These are phyloP conservation scores for Cyclotella sp. DNA, from an alignment of 108 stramenopile genomes.

Conservation along the genomic window DNA sequence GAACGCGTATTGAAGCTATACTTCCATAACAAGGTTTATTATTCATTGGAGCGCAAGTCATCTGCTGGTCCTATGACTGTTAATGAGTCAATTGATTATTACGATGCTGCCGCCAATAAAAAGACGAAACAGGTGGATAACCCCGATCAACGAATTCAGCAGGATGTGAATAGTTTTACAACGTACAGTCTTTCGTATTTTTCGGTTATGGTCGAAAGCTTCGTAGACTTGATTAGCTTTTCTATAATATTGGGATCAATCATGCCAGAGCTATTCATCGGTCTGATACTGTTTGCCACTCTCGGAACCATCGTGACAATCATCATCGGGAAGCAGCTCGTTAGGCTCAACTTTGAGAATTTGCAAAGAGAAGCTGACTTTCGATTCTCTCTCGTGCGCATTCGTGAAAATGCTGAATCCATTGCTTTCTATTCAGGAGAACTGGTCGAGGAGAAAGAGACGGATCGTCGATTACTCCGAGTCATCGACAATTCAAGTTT, in stretches of 20 bases:
- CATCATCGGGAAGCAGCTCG: constrained; percentile 52
- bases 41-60: constrained; percentile 52
- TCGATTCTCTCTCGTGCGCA: constrained; percentile 69
- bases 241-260: constrained; percentile 68
- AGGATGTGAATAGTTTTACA: constrained; percentile 75
- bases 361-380: constrained; percentile 73
- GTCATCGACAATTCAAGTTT: constrained; percentile 62
- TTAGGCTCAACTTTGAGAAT: constrained; percentile 68
- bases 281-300: constrained; percentile 63
- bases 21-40: constrained; percentile 66
- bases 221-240: constrained; percentile 70
- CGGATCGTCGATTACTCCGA: constrained; percentile 51
- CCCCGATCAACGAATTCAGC: constrained; percentile 80
- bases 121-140: constrained; percentile 60
- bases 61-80: no score
- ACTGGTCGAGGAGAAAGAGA: constrained; percentile 60
- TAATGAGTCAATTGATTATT: constrained; percentile 4
- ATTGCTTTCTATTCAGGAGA: constrained; percentile 83
- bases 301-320: constrained; percentile 57
- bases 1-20: constrained; percentile 59
- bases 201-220: constrained; percentile 65
- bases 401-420: constrained; percentile 80
- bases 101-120: constrained; percentile 16
- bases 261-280: constrained; percentile 68
- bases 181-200: constrained; percentile 63